Conservation (phyloP, 805 yeast species). For the Nadsonia fulvescens region DNA sequence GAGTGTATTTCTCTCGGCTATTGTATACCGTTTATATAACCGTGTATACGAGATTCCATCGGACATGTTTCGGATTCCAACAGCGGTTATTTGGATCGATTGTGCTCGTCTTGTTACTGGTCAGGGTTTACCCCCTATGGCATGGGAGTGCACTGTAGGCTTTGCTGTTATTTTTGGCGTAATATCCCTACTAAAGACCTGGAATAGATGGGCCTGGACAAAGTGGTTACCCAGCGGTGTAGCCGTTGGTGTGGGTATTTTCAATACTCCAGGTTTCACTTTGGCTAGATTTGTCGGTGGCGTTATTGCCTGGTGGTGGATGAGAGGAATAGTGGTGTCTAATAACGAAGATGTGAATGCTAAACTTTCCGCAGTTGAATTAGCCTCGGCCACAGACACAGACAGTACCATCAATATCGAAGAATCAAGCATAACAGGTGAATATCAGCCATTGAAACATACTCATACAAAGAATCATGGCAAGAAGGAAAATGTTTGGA, state of each 20-base stretch:
- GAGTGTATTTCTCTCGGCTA: constrained; percentile 61
- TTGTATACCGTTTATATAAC: constrained; percentile 72
- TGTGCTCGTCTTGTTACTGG: constrained; percentile 74
- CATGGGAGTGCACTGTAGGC: too few relatives aligned
- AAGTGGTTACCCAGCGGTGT: constrained; percentile 78
- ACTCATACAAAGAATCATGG: constrained; percentile 8
- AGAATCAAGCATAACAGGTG: too few relatives aligned
- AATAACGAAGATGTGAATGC: too few relatives aligned
- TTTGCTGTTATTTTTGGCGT: constrained; percentile 55
- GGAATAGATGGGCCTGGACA: constrained; percentile 33
- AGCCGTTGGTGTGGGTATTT: constrained; percentile 93
- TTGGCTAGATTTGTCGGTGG: constrained; percentile 90
- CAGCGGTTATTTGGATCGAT: constrained; percentile 93
- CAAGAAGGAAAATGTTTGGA: constrained; percentile 38
- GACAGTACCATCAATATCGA: too few relatives aligned
- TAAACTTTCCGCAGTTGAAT: too few relatives aligned
- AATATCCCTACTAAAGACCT: constrained; percentile 26
- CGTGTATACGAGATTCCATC: constrained; percentile 75
- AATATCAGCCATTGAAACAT: too few relatives aligned
- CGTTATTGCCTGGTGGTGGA: constrained; percentile 38
- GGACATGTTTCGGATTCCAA: constrained; percentile 67
- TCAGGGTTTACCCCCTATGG: constrained; percentile 77
- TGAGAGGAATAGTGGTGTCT: too few relatives aligned
- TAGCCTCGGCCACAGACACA: too few relatives aligned
- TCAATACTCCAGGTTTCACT: constrained; percentile 85